Evolutionary conservation across 768 basidiomycete genomes (phyloP).

Genomic region (Lanmaoa pseudosensibilis): DNA sequence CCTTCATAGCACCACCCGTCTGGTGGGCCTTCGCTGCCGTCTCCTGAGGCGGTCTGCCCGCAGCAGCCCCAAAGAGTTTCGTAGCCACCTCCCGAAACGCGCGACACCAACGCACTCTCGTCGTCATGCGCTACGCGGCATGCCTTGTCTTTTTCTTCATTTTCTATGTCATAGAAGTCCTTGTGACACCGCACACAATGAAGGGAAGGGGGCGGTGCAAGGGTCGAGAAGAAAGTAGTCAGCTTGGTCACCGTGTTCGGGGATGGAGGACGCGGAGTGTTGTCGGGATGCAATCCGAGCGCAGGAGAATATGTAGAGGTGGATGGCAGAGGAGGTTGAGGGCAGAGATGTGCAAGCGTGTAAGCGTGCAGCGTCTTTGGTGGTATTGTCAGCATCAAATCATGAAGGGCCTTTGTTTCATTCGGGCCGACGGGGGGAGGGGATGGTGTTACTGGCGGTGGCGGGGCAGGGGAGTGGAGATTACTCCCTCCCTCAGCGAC

Average conservation of each 20-base stretch:
- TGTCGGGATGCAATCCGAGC: constrained; percentile 12
- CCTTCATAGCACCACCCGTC: constrained; percentile 90
- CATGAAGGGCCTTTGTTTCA: constrained; percentile 45
- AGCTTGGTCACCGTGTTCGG: constrained; percentile 47
- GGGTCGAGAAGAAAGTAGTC: constrained; percentile 56
- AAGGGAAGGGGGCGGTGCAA: constrained; percentile 63
- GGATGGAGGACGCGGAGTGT: constrained; percentile 26
- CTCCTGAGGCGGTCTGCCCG: constrained; percentile 66
- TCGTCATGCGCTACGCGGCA: constrained; percentile 78
- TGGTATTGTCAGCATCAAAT: constrained; percentile 60
- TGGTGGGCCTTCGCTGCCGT: constrained; percentile 79
- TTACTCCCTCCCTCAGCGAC: constrained; percentile 7
- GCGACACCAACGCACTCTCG: constrained; percentile 74
- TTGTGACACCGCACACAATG: constrained; percentile 80
- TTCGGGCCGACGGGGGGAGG: constrained; percentile 41
- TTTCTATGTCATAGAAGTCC: constrained; percentile 68
- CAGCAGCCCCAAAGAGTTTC: constrained; percentile 75
- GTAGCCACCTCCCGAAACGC: constrained; percentile 44
- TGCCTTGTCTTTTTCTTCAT: constrained; percentile 54
- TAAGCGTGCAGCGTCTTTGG: constrained; percentile 67
- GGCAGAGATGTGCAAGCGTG: constrained; percentile 50
- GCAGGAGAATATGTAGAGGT: constrained; percentile 12
- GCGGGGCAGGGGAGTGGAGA: constrained; percentile 17
- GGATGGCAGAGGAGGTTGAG: constrained; percentile 2
- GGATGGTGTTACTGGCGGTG: constrained; percentile 31